These are phyloP conservation scores for Quercus rubra DNA, from an alignment of 306 rosid genomes.

Conservation along the genomic window DNA sequence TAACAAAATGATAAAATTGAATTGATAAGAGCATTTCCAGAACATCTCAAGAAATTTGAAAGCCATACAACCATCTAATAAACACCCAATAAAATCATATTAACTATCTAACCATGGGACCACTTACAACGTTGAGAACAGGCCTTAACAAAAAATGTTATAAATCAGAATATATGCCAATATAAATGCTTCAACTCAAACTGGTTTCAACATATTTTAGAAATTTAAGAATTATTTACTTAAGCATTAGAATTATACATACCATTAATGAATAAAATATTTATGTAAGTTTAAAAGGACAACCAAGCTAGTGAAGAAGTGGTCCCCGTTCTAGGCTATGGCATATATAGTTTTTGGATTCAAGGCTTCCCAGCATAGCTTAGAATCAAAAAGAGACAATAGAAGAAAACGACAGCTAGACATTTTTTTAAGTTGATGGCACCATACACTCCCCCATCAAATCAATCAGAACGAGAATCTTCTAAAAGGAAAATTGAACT, in stretches of 20 bases:
- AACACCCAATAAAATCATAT: constrained; percentile 12
- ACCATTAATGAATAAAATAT: constrained; percentile 24
- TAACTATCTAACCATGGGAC: constrained; percentile 42
- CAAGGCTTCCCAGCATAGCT: constrained; percentile 34
- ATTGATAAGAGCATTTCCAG: constrained; percentile 12
- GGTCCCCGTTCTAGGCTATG: constrained; percentile 56
- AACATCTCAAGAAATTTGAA: constrained; percentile 23
- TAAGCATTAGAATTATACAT: constrained; percentile 19
- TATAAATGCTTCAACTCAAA: constrained; percentile 15
- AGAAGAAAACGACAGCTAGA: constrained; percentile 30
- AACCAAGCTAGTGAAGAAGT: constrained; percentile 41
- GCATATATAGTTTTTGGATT: constrained; percentile 37
- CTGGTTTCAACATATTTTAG: constrained; percentile 20
- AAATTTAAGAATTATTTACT: constrained; percentile 23
- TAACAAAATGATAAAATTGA: constrained; percentile 25
- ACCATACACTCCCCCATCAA: constrained; percentile 37
- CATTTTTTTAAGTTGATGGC: constrained; percentile 29
- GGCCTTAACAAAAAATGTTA: constrained; percentile 15
- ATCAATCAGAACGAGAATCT: constrained; percentile 51
- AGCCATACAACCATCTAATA: constrained; percentile 18
- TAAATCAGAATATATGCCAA: constrained; percentile 11
- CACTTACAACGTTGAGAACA: constrained; percentile 24
- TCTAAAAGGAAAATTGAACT: constrained; percentile 34
- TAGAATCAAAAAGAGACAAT: constrained; percentile 21
- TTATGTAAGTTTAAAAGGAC: constrained; percentile 28